These are phyloP conservation scores for Phialophora expanda DNA, from an alignment of 2,329 filamentous ascomycete species.

Conservation along the genomic window DNA sequence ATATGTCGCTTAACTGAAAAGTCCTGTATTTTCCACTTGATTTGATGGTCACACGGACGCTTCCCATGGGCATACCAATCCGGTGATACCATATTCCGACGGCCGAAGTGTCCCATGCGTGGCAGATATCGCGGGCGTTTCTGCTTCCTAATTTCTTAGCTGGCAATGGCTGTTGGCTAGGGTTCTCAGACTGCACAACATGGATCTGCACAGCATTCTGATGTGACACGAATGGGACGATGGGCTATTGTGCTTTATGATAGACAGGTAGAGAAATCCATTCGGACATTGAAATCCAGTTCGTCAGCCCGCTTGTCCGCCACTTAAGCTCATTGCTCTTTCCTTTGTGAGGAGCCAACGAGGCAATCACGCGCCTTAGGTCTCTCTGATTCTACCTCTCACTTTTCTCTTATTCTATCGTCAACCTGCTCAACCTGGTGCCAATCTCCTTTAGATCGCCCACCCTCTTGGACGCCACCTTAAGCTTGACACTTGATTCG, in stretches of 20 bases:
- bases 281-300: conserved; percentile 20
- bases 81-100: conserved; percentile 31
- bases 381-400: not conserved
- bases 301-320: not conserved
- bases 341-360: not conserved
- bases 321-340: not conserved
- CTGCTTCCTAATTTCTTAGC: conserved; percentile 33
- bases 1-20: conserved; percentile 34
- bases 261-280: conserved; percentile 36
- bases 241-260: conserved; percentile 29
- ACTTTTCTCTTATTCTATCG: not conserved
- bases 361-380: not conserved
- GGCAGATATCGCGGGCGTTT: conserved; percentile 34
- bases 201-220: conserved; percentile 31
- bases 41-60: conserved; percentile 14
- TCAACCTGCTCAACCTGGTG: not conserved
- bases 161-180: conserved; percentile 36
- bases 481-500: not conserved
- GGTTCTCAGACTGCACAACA: conserved; percentile 36
- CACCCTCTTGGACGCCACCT: no score
- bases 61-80: conserved; percentile 34
- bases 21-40: conserved; percentile 34
- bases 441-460: not conserved
- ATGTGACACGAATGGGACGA: conserved; percentile 38
- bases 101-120: conserved; percentile 28